Conservation (phyloP, 2,329 filamentous ascomycete species). For the Beauveria varroae region DNA sequence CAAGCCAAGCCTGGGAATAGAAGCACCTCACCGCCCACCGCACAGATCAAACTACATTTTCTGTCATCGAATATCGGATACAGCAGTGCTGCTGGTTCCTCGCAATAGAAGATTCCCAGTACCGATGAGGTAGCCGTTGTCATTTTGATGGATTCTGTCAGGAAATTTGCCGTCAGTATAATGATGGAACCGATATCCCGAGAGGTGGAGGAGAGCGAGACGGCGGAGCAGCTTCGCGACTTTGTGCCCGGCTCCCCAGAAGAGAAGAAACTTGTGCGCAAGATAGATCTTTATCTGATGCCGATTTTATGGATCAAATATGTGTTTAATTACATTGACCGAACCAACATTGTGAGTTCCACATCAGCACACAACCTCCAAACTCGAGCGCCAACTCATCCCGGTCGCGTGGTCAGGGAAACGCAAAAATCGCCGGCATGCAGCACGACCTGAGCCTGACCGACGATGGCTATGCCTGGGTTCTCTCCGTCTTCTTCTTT, state of each 20-base stretch:
- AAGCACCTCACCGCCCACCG: not conserved
- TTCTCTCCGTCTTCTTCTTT: conserved; percentile 51
- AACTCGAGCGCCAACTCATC: conserved; percentile 47
- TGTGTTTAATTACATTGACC: conserved; percentile 23
- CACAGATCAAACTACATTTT: not conserved
- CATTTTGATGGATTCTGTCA: not conserved
- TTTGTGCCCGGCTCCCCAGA: conserved; percentile 20
- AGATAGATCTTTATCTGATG: conserved; percentile 31
- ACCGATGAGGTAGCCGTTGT: not conserved
- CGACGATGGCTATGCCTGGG: conserved; percentile 46
- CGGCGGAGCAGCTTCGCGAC: conserved; percentile 19
- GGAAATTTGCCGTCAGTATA: not conserved
- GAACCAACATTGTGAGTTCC: conserved; percentile 21
- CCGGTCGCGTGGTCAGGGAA: conserved; percentile 50
- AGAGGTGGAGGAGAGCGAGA: conserved; percentile 15
- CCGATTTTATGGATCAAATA: conserved; percentile 48
- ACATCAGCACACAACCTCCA: too few relatives aligned
- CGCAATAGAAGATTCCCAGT: too few relatives aligned
- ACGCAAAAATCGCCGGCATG: conserved; percentile 50
- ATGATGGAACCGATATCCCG: not conserved
- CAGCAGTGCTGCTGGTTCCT: not conserved
- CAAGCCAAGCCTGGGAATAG: too few relatives aligned
- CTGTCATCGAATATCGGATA: not conserved
- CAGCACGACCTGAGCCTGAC: conserved; percentile 37
- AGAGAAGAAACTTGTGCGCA: conserved; percentile 19